phyloP scores from a whole-genome alignment of 257 asterid genomes.

The Capsicum pubescens region DNA sequence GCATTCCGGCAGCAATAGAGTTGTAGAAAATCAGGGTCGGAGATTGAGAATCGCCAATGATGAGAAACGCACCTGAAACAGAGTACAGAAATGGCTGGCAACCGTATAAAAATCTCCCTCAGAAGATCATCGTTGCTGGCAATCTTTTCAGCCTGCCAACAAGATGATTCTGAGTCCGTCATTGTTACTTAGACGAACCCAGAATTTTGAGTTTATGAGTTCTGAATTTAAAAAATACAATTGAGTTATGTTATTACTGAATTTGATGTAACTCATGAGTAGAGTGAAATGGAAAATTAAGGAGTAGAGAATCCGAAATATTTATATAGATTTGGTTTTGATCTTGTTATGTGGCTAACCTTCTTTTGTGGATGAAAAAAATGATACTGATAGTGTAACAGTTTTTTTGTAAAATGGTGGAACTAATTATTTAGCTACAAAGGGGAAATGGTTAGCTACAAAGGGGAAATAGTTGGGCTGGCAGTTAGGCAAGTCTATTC shows the following conservation, averaged over 20 bases:
- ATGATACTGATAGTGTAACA: background rate
- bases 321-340: background rate
- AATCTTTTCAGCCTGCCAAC: background rate
- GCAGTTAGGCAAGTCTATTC: background rate
- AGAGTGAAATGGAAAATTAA: background rate
- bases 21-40: background rate
- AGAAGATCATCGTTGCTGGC: constrained; percentile 3
- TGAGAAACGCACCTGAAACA: background rate
- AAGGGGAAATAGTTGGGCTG: background rate
- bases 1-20: background rate
- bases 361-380: background rate
- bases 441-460: background rate
- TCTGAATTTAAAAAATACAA: no score
- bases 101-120: background rate
- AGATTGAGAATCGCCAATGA: background rate
- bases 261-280: no score
- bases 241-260: no score
- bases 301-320: background rate
- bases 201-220: no score
- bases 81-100: background rate
- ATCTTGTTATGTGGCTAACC: background rate
- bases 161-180: background rate
- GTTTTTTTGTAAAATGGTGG: background rate
- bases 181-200: no score
- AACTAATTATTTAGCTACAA: background rate